Conservation (phyloP, 345 rosid species). For the Salix purpurea region DNA sequence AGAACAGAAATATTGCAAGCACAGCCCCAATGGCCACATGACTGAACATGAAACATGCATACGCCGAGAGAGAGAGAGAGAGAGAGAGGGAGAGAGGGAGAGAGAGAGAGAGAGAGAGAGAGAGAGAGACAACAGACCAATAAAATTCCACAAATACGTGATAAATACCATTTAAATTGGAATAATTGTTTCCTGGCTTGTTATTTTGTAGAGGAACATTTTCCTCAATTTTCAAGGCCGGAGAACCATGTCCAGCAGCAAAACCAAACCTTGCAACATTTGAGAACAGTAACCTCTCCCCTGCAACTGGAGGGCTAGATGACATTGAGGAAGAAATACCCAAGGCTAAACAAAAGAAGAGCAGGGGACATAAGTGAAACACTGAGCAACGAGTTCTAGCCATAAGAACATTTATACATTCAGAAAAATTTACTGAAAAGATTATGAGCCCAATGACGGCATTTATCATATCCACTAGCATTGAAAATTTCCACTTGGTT, state of each 20-base stretch:
- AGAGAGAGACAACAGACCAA: not conserved
- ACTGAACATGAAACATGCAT: not conserved
- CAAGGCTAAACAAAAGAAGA: constrained; percentile 41
- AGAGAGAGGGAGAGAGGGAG: not conserved
- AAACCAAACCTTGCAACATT: constrained; percentile 84
- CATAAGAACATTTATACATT: not conserved
- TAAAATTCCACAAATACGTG: not conserved
- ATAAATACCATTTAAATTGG: constrained; percentile 34
- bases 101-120: not conserved
- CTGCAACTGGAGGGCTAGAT: constrained; percentile 58
- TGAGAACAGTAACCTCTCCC: constrained; percentile 75
- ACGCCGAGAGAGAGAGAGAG: not conserved
- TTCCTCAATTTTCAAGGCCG: constrained; percentile 61
- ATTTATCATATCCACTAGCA: not conserved
- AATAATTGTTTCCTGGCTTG: constrained; percentile 33
- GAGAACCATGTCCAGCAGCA: constrained; percentile 91
- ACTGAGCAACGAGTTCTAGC: not conserved
- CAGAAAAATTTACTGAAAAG: not conserved
- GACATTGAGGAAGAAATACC: constrained; percentile 51
- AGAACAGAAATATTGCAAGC: not conserved
- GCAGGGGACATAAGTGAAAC: not conserved
- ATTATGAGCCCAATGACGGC: not conserved
- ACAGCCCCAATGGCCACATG: not conserved
- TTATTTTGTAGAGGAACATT: constrained; percentile 27
- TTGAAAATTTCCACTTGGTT: not conserved